These are phyloP conservation scores for Pseudogymnoascus sp. DNA, from an alignment of 2,329 filamentous ascomycete genomes.

Conservation along the genomic window DNA sequence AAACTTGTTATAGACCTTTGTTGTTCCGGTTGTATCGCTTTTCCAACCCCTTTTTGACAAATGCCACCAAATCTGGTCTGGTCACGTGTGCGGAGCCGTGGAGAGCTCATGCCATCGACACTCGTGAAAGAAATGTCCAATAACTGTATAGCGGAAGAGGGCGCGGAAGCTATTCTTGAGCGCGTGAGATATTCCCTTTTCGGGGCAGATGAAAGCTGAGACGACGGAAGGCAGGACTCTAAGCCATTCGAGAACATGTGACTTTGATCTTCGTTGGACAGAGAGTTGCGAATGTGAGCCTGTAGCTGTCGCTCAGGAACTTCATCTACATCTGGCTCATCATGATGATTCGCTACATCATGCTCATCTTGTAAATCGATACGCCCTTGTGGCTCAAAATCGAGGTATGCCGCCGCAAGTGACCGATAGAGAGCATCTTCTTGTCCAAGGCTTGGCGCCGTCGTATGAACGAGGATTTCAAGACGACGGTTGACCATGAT, in stretches of 20 bases:
- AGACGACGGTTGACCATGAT: slow-evolving; percentile 12
- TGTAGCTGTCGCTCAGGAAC: slow-evolving; percentile 32
- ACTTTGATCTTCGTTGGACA: slow-evolving; percentile 19
- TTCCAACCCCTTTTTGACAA: not conserved
- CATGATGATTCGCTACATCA: slow-evolving; percentile 19
- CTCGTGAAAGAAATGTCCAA: slow-evolving; percentile 4
- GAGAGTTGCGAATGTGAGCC: slow-evolving; percentile 15
- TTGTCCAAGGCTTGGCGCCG: slow-evolving; percentile 25
- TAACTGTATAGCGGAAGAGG: slow-evolving; percentile 1
- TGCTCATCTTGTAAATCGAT: slow-evolving; percentile 12
- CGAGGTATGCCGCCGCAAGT: slow-evolving; percentile 26
- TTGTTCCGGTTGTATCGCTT: not conserved
- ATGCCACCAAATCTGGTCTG: not conserved
- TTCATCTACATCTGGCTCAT: slow-evolving; percentile 37
- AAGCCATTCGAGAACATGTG: slow-evolving; percentile 2
- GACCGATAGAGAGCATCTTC: slow-evolving; percentile 28
- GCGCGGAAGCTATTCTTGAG: not conserved
- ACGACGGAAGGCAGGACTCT: not conserved
- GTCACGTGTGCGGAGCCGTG: not conserved
- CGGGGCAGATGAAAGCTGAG: not conserved
- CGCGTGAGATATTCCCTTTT: slow-evolving; percentile 2
- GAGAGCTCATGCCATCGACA: slow-evolving; percentile 7
- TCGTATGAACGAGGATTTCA: slow-evolving; percentile 28
- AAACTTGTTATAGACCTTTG: not conserved
- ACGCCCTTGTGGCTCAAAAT: slow-evolving; percentile 21